Evolutionary conservation across 495 filamentous ascomycete genomes (phyloP).

Genomic region (Xylaria palmicola): DNA sequence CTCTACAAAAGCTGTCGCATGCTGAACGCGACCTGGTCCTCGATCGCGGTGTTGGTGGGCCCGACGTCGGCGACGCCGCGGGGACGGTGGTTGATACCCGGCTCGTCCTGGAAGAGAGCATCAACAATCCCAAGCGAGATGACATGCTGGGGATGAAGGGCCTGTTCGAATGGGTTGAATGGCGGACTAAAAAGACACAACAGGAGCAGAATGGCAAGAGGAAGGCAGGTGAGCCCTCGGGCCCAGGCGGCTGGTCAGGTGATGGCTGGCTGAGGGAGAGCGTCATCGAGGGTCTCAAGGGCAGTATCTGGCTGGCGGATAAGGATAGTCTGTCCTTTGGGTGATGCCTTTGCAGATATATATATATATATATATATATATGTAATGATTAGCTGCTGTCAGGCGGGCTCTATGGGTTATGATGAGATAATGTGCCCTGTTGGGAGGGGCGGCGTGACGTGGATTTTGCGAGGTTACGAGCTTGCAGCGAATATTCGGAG

Average conservation of each 20-base stretch:
- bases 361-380: too few relatives aligned
- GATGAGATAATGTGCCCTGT: too few relatives aligned
- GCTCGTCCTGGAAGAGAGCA: conserved; percentile 64
- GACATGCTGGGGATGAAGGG: conserved; percentile 71
- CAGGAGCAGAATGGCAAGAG: conserved; percentile 19
- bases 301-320: conserved; percentile 54
- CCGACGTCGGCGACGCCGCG: conserved; percentile 46
- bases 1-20: conserved; percentile 65
- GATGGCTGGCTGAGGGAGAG: conserved; percentile 52
- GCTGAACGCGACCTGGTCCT: conserved; percentile 76
- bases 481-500: too few relatives aligned
- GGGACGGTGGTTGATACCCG: conserved; percentile 75
- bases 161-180: conserved; percentile 78
- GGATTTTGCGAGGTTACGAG: too few relatives aligned
- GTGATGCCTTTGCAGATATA: too few relatives aligned
- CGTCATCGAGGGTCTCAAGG: conserved; percentile 56
- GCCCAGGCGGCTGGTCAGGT: conserved; percentile 25
- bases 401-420: too few relatives aligned
- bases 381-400: too few relatives aligned
- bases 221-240: conserved; percentile 5
- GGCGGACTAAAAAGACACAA: conserved; percentile 33
- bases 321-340: too few relatives aligned
- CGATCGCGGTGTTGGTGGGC: conserved; percentile 43
- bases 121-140: conserved; percentile 63
- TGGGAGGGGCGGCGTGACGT: too few relatives aligned